These are phyloP conservation scores for Begonia peltatifolia DNA, from an alignment of 306 rosid genomes.

Conservation along the genomic window DNA sequence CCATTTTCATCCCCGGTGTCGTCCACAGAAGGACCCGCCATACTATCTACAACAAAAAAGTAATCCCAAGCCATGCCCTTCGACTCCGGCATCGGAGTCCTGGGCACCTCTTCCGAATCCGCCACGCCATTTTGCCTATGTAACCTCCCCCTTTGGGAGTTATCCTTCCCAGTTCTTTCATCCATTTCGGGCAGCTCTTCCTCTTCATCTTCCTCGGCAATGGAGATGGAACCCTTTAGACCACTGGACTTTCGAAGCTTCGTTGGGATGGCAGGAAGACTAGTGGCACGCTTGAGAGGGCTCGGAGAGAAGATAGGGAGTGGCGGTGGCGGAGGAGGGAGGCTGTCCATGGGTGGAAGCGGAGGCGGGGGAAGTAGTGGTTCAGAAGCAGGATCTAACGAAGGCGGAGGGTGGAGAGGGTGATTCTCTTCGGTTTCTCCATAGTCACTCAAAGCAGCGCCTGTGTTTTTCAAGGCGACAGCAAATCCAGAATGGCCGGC, in stretches of 20 bases:
- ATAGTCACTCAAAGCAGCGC: slow-evolving; percentile 75
- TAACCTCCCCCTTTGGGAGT: slow-evolving; percentile 7
- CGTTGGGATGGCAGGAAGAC: slow-evolving; percentile 39
- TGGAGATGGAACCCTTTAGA: slow-evolving; percentile 14
- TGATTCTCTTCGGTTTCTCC: slow-evolving; percentile 42
- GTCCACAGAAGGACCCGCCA: slow-evolving; percentile 40
- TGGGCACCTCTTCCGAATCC: slow-evolving; percentile 7
- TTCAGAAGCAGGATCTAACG: slow-evolving; percentile 10
- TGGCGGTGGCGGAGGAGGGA: slow-evolving; percentile 64
- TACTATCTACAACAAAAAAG: slow-evolving; percentile 47
- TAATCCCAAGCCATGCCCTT: slow-evolving; percentile 73
- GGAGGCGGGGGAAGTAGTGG: slow-evolving; percentile 55
- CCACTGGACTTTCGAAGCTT: slow-evolving; percentile 14
- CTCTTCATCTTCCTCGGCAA: slow-evolving; percentile 42
- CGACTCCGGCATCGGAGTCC: slow-evolving; percentile 49
- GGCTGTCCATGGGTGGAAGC: slow-evolving; percentile 27
- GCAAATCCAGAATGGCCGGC: slow-evolving; percentile 71
- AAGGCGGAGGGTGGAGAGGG: slow-evolving; percentile 11
- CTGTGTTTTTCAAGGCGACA: slow-evolving; percentile 57
- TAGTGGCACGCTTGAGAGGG: slow-evolving; percentile 40
- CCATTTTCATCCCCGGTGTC: slow-evolving; percentile 19
- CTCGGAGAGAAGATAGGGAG: slow-evolving; percentile 52
- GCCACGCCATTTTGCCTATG: slow-evolving; percentile 7
- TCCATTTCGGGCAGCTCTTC: slow-evolving; percentile 15
- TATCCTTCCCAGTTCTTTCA: slow-evolving; percentile 4